Conservation (phyloP, 257 asterid genomes). For the Dorcoceras hygrometricum region DNA sequence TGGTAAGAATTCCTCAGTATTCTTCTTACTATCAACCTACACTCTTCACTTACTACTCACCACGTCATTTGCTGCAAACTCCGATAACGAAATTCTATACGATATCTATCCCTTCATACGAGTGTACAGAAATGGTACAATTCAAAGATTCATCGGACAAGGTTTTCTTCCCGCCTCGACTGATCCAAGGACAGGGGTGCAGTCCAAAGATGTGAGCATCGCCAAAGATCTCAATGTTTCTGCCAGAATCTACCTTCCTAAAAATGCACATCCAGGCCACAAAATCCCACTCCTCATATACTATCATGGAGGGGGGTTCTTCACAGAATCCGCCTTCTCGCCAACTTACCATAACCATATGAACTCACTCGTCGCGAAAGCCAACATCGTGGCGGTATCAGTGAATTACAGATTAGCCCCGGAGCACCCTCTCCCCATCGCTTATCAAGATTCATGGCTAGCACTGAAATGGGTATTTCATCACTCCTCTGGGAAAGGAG, state of each 20-base stretch:
- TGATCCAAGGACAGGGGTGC: conserved; percentile 33
- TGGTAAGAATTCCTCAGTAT: neutral
- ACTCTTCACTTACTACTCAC: neutral
- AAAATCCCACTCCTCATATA: conserved; percentile 40
- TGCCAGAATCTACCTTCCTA: conserved; percentile 50
- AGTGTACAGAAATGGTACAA: conserved; percentile 41
- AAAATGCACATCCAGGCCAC: conserved; percentile 16
- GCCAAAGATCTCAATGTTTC: conserved; percentile 25
- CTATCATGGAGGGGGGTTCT: conserved; percentile 50
- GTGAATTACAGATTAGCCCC: conserved; percentile 52
- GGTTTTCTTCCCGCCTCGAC: conserved; percentile 30
- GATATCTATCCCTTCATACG: conserved; percentile 27
- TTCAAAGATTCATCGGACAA: conserved; percentile 37
- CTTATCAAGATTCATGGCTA: conserved; percentile 47
- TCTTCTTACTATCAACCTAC: neutral
- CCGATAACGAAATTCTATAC: conserved; percentile 24
- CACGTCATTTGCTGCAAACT: conserved; percentile 13
- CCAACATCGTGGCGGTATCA: conserved; percentile 35
- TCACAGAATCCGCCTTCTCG: conserved; percentile 37
- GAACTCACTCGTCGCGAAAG: conserved; percentile 28
- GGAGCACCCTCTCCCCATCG: conserved; percentile 39
- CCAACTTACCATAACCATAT: conserved; percentile 29
- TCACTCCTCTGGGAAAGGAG: conserved; percentile 28
- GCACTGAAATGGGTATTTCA: conserved; percentile 41
- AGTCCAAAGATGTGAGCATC: conserved; percentile 44